Percentiles rank a stretch among this genome's conserved stretches.
These are phyloP conservation scores for Arabidopsis hybrid DNA, from an alignment of 441 rosid genomes.

Conservation along the genomic window DNA sequence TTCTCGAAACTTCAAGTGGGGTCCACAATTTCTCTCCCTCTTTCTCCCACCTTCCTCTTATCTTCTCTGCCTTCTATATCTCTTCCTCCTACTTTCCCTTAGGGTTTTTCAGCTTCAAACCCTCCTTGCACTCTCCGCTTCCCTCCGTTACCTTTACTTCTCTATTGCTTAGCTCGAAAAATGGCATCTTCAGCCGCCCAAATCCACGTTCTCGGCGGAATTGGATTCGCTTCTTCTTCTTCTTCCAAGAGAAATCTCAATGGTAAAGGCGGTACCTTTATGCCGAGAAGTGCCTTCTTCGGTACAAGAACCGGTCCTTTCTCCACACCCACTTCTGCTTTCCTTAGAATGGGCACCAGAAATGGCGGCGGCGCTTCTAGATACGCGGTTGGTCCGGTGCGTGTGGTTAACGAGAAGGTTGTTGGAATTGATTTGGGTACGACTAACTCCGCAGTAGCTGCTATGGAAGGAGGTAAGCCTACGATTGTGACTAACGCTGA, in stretches of 20 bases:
- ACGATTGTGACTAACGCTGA: constrained; percentile 92
- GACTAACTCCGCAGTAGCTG: constrained; percentile 83
- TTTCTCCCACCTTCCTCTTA: background rate
- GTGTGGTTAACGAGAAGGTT: constrained; percentile 45
- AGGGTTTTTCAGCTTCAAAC: constrained; percentile 1
- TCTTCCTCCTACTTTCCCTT: background rate
- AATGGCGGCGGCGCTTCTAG: constrained; percentile 42
- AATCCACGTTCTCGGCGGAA: constrained; percentile 58
- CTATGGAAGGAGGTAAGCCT: constrained; percentile 97
- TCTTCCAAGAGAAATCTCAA: constrained; percentile 26
- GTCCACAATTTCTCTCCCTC: background rate
- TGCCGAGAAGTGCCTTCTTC: constrained; percentile 61
- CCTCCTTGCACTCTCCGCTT: background rate
- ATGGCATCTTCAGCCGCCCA: constrained; percentile 67
- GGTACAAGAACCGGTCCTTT: constrained; percentile 48
- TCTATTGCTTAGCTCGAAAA: background rate
- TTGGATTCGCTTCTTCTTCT: constrained; percentile 50
- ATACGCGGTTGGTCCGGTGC: constrained; percentile 53
- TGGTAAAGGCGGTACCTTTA: constrained; percentile 37
- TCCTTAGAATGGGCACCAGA: constrained; percentile 43
- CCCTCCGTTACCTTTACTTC: too few relatives aligned
- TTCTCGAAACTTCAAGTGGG: background rate
- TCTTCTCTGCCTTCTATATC: background rate
- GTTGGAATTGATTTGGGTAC: constrained; percentile 49
- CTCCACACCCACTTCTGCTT: constrained; percentile 48